Conservation (phyloP, 495 filamentous ascomycete genomes). For the Poronia punctata region DNA sequence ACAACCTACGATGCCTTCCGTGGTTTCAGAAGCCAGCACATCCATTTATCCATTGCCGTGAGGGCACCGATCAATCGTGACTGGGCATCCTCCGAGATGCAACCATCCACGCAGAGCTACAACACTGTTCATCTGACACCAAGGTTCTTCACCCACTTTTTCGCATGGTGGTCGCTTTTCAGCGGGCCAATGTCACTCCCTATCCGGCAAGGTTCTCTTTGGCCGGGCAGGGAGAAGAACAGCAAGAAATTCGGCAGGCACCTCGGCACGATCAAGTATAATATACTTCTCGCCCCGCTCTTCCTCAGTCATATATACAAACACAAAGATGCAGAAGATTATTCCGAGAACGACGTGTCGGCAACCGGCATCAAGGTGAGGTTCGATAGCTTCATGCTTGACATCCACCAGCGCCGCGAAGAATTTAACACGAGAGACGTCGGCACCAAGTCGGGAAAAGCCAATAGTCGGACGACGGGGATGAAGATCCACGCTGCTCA, state of each 20-base stretch:
- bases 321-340: constrained; percentile 91
- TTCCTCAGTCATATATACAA: constrained; percentile 97
- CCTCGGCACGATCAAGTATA: constrained; percentile 96
- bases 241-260: constrained; percentile 98
- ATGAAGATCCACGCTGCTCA: constrained; percentile 95
- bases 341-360: constrained; percentile 68
- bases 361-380: constrained; percentile 92
- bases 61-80: constrained; percentile 73
- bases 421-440: constrained; percentile 75
- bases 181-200: constrained; percentile 91
- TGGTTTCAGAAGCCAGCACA: constrained; percentile 90
- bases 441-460: constrained; percentile 46
- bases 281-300: constrained; percentile 80
- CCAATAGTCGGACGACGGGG: constrained; percentile 69
- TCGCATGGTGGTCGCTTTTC: constrained; percentile 96
- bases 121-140: constrained; percentile 91
- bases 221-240: constrained; percentile 86
- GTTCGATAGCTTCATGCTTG: constrained; percentile 91
- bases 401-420: constrained; percentile 90
- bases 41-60: constrained; percentile 87
- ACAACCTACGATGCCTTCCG: constrained; percentile 81
- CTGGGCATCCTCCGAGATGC: constrained; percentile 66
- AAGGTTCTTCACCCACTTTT: constrained; percentile 97
- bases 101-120: constrained; percentile 70
- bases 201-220: constrained; percentile 83